These are phyloP conservation scores for Euphorbia lathyris DNA, from an alignment of 345 rosid species.

Conservation along the genomic window DNA sequence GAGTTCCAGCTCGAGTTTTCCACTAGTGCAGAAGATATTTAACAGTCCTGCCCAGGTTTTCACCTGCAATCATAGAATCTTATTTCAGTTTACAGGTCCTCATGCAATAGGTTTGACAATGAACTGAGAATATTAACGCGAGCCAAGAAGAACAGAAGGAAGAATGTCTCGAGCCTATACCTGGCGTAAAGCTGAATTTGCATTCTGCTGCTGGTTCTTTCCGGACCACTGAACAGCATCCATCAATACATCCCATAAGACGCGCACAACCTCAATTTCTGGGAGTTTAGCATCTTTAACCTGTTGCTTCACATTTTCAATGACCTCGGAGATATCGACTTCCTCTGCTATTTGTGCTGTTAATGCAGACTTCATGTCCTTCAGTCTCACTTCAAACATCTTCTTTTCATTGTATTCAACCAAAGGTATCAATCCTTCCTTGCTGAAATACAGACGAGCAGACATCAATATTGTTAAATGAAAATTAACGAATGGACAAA, in stretches of 20 bases:
- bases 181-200: constrained; percentile 79
- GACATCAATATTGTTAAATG: neutral
- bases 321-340: constrained; percentile 69
- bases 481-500: neutral
- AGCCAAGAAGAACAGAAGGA: neutral
- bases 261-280: constrained; percentile 70
- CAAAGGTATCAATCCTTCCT: constrained; percentile 72
- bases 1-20: constrained; percentile 90
- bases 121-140: neutral
- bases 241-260: constrained; percentile 93
- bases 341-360: constrained; percentile 79
- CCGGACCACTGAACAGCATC: constrained; percentile 99
- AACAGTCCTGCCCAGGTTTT: constrained; percentile 86
- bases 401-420: constrained; percentile 97
- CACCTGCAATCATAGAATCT: constrained; percentile 43
- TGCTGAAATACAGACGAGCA: constrained; percentile 45
- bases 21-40: constrained; percentile 74
- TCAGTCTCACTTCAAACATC: constrained; percentile 78
- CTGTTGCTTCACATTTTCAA: constrained; percentile 73
- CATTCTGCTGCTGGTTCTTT: constrained; percentile 97
- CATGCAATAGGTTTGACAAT: neutral
- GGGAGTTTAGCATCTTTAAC: constrained; percentile 82
- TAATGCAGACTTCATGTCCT: constrained; percentile 81
- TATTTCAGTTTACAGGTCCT: neutral
- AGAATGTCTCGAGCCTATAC: constrained; percentile 29